A percentile compares a stretch with the other conserved stretches of the same genome.
These are phyloP conservation scores for Suhomyces prunicola DNA, from an alignment of 805 yeast species.

Conservation along the genomic window DNA sequence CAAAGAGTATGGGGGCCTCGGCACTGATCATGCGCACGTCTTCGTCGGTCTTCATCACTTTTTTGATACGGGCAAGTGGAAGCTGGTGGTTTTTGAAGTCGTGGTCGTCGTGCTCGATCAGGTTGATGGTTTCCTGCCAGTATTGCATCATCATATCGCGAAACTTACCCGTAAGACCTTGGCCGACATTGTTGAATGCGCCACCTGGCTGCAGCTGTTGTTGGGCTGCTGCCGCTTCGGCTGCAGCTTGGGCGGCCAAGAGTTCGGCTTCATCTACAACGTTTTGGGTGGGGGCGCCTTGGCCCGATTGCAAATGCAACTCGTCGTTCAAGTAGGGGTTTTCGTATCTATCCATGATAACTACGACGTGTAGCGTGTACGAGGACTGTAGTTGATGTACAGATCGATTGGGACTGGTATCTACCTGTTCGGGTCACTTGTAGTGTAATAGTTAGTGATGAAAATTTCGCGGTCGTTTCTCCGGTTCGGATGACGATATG, in stretches of 20 bases:
- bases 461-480: neutral
- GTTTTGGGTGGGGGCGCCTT: slow-evolving; percentile 7
- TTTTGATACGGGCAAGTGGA: slow-evolving; percentile 93
- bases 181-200: slow-evolving; percentile 87
- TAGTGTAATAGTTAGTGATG: neutral
- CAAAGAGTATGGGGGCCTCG: slow-evolving; percentile 95
- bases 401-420: neutral
- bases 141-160: slow-evolving; percentile 89
- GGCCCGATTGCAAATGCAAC: slow-evolving; percentile 3
- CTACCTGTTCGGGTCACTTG: neutral
- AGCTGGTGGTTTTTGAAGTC: slow-evolving; percentile 92
- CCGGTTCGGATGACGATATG: neutral
- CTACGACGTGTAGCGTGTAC: neutral
- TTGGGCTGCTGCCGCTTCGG: slow-evolving; percentile 45
- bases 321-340: slow-evolving; percentile 29
- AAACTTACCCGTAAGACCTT: slow-evolving; percentile 77
- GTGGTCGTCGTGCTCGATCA: slow-evolving; percentile 83
- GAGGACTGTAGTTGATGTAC: neutral
- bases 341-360: slow-evolving; percentile 25
- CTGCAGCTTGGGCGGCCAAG: slow-evolving; percentile 45
- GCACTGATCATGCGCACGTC: slow-evolving; percentile 97
- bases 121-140: slow-evolving; percentile 94
- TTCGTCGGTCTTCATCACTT: slow-evolving; percentile 97
- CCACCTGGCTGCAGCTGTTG: slow-evolving; percentile 52
- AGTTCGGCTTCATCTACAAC: slow-evolving; percentile 27